Base-by-base conservation (phyloP, 352 stramenopile species). In the Peronosclerospora sorghi region DNA sequence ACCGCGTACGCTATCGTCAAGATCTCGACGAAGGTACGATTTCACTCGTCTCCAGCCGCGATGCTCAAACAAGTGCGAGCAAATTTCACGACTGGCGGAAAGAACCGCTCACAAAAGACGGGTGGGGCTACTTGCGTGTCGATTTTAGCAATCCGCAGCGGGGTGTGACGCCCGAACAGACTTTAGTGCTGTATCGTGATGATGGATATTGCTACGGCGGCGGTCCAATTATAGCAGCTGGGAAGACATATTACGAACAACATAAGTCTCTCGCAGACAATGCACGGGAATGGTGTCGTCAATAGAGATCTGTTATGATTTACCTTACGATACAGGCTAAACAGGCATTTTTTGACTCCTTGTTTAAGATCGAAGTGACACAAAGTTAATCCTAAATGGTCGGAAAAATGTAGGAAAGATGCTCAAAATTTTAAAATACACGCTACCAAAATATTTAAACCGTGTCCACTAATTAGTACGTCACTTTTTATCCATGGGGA, bases 131-230 rank as follows among this genome's bases (percentile, higher is more conserved):
- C 32, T 52, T 92, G 4, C 68, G 66, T 13, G 62, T 95, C 4
- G 71, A 84, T 17, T 95, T 94, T 56, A 75, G 91, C 24, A 36
- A 68, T 17, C 78, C 82, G 4, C 79, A 95, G 51, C 73, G 84
- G 4, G 85, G 75, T 15, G 64, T 95, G 5, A 88, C 85, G 8
- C 77, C 77, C 12, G 73, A 86, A 27, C 85, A 96, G 36, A 71
- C 82, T 8, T 60, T 94, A 13, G 85, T 91, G n/a, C 56, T 95
- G 29, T 96, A 95, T 49, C 66, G 68, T 20, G 43, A 46, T 2
- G 84, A 96, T 30, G 74, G 80, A 6, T 46, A 88, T 19, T 92
- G 80, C 51, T 88, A 84, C 29, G 80, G 80, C 15, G 80, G 80
- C 9, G 80, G 80, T 0, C 73, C 77, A 3, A 87, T 92, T 45